Evolutionary conservation across 2,329 filamentous ascomycete species (phyloP).

Genomic region (Ambrosiella xylebori): DNA sequence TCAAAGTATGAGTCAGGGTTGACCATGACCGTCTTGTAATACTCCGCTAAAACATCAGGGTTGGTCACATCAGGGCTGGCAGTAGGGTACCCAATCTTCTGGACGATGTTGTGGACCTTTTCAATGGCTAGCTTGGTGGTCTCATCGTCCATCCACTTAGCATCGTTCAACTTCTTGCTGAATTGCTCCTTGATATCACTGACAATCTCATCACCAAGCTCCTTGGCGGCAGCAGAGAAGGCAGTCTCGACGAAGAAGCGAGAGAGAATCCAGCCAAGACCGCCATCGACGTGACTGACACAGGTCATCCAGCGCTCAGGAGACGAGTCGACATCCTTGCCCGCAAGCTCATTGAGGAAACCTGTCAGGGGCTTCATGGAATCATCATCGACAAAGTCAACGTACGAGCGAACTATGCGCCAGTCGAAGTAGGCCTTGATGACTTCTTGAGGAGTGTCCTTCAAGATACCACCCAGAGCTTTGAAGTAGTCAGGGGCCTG

Average conservation of each 20-base stretch:
- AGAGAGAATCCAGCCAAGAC: conserved; percentile 50
- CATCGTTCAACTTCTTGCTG: conserved; percentile 37
- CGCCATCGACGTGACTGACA: conserved; percentile 36
- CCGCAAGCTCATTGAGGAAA: conserved; percentile 43
- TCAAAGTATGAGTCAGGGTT: conserved; percentile 35
- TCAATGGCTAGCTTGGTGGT: conserved; percentile 42
- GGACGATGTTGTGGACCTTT: conserved; percentile 49
- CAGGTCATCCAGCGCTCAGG: conserved; percentile 52
- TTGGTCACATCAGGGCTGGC: conserved; percentile 44
- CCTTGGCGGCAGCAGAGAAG: conserved; percentile 48
- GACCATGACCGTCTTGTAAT: conserved; percentile 37
- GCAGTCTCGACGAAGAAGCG: conserved; percentile 54
- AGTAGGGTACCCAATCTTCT: conserved; percentile 52
- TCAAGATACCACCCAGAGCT: conserved; percentile 37
- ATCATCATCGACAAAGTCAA: conserved; percentile 37
- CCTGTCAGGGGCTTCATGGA: conserved; percentile 40
- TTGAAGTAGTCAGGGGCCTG: conserved; percentile 42
- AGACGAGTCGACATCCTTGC: conserved; percentile 42
- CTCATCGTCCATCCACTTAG: conserved; percentile 47
- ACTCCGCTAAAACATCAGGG: conserved; percentile 34
- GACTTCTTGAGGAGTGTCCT: conserved; percentile 33
- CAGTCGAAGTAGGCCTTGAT: conserved; percentile 47
- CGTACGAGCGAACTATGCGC: conserved; percentile 41
- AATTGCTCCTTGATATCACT: conserved; percentile 53
- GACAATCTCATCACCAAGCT: conserved; percentile 52